These are phyloP conservation scores for Podosphaera aphanis DNA, from an alignment of 2,329 filamentous ascomycete genomes.

Conservation along the genomic window DNA sequence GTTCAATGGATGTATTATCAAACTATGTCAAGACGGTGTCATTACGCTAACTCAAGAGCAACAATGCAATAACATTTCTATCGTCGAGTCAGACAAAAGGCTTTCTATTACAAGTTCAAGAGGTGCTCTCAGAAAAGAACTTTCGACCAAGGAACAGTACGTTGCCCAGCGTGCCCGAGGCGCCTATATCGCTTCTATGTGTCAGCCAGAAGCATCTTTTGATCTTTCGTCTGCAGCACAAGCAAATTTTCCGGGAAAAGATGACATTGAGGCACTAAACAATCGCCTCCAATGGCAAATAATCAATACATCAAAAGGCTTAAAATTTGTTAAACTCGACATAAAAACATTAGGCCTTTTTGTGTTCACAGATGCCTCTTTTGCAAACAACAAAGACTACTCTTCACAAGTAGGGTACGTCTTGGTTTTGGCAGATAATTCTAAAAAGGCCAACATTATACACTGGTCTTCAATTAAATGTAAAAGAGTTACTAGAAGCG, in stretches of 20 bases:
- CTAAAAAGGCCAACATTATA: background rate
- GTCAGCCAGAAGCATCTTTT: too few relatives aligned
- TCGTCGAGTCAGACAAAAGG: too few relatives aligned
- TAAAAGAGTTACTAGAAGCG: background rate
- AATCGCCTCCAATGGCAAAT: slow-evolving; percentile 1
- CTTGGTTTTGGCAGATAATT: background rate
- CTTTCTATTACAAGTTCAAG: background rate
- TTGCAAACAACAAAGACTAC: too few relatives aligned
- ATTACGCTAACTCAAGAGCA: too few relatives aligned
- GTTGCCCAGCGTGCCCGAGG: too few relatives aligned
- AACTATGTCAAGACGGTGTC: too few relatives aligned
- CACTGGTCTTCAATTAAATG: slow-evolving; percentile 1
- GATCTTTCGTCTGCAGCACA: slow-evolving; percentile 2
- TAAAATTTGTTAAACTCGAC: slow-evolving; percentile 1
- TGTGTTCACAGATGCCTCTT: background rate
- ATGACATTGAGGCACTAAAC: slow-evolving; percentile 1
- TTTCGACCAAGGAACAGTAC: background rate
- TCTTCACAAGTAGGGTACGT: slow-evolving; percentile 1
- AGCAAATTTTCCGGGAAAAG: background rate
- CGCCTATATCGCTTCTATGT: too few relatives aligned
- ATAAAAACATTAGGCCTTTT: background rate
- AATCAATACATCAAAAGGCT: background rate
- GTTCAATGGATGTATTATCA: too few relatives aligned
- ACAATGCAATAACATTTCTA: too few relatives aligned
- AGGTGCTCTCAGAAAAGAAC: background rate